Percentiles rank a stretch among this genome's conserved stretches.
Evolutionary conservation across 2,329 filamentous ascomycete genomes (phyloP).

Genomic region (Rugonectria rugulosa): DNA sequence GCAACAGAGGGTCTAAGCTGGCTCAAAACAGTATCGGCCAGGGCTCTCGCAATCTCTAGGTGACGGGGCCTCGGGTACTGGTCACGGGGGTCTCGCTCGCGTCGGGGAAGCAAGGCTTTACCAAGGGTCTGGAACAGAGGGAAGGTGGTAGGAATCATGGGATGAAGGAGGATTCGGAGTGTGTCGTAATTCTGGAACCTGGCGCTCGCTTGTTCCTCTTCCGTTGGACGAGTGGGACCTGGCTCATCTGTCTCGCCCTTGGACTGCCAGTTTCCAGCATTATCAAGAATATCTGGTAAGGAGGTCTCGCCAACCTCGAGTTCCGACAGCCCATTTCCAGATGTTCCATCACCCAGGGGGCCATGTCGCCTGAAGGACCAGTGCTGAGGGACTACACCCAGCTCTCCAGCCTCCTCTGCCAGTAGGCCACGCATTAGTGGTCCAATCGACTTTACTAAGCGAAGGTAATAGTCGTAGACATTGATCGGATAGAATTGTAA

Average conservation of each 20-base stretch:
- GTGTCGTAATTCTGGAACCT: slow-evolving; percentile 78
- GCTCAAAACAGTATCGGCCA: slow-evolving; percentile 74
- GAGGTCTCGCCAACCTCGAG: slow-evolving; percentile 41
- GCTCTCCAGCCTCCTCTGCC: slow-evolving; percentile 83
- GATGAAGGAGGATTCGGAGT: slow-evolving; percentile 78
- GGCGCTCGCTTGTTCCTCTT: slow-evolving; percentile 52
- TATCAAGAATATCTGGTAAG: slow-evolving; percentile 43
- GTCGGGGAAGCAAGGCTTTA: slow-evolving; percentile 78
- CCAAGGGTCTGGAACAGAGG: slow-evolving; percentile 87
- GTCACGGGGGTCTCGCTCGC: slow-evolving; percentile 67
- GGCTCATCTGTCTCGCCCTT: slow-evolving; percentile 33
- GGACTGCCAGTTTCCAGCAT: slow-evolving; percentile 37
- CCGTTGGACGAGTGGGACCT: slow-evolving; percentile 44
- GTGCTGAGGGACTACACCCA: slow-evolving; percentile 74
- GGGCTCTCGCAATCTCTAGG: slow-evolving; percentile 64
- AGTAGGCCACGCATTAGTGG: slow-evolving; percentile 80
- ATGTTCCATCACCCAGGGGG: slow-evolving; percentile 31
- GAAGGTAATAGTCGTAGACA: slow-evolving; percentile 81
- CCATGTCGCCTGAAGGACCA: slow-evolving; percentile 58
- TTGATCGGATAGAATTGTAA: slow-evolving; percentile 79
- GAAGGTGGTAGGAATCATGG: slow-evolving; percentile 80
- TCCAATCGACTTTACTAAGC: slow-evolving; percentile 78
- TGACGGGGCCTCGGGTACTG: slow-evolving; percentile 62
- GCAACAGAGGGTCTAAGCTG: slow-evolving; percentile 64
- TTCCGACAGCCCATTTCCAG: slow-evolving; percentile 30